Base-by-base conservation (phyloP, 2,329 filamentous ascomycete species). In the Paramyrothecium sp. region DNA sequence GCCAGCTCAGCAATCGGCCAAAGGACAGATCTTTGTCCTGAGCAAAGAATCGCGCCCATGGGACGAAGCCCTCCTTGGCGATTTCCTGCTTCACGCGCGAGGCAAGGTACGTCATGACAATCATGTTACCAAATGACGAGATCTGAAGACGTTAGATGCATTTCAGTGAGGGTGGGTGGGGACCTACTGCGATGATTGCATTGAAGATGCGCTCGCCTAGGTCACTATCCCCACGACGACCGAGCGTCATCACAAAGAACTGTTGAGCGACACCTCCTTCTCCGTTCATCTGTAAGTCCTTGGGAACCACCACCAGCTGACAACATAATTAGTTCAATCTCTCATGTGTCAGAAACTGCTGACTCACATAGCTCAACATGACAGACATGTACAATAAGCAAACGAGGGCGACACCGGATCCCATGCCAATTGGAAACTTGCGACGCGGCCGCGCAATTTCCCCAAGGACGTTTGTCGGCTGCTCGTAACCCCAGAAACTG, bases 1-100 rank as follows among this genome's bases (percentile, higher is more conserved):
- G 61, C 67, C 69, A 73, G 1, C 48, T 48, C 7, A 75, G 57
- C 0, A 75, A 57, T 2, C 71, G 66, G 0, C 72, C 72, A 4
- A 75, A 20, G 1, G 70, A 73, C 26, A 73, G 60, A 26, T 75
- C 72, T 2, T 60, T 63, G 47, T 74, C 70, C 47, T 71, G 67
- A 2, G 76, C 80, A 58, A 82, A 80, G 67, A 82, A 79, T 34
- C 74, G 73, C 3, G 79, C 74, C 54, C 70, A 81, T 0, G 81
- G 81, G 2, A 84, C 67, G 54, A 84, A 76, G 1, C 82, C 82
- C 65, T 84, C 80, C 62, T 86, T 85, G 8, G 83, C 83, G 48
- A 86, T 83, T 63, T 86, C 83, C 63, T 86, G 83, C 65, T 86
- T 85, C n/a, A 86, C 78, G 58, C 81, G 73, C 2, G 81, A 76